Evolutionary conservation across 2,329 filamentous ascomycete species (phyloP), one percentile per base, ranked within the genome.

Genomic region (Curvularia sp.): DNA sequence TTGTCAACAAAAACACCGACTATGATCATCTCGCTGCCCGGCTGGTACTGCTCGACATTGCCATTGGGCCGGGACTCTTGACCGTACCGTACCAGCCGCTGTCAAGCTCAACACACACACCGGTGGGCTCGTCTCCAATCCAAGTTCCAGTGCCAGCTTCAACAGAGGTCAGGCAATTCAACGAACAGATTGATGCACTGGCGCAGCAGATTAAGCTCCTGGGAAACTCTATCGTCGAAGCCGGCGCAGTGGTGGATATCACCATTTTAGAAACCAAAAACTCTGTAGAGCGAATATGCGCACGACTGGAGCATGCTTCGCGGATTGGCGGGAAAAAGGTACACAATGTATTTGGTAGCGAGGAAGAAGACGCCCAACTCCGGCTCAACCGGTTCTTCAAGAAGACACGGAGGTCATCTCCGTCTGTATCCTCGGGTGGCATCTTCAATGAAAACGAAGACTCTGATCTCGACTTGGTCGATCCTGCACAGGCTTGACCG

Each of bases 221-320:
- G 12, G 82, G 82, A 53, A 80, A 80, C 18, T 84, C 83, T 39
- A 96, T 96, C 68, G 84, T 88, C 58, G 91, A 93, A 69, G 84
- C 88, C 1, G 91, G 91, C 41, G 89, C 91, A 6, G 63, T 70
- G 2, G 65, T 66, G 4, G 74, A 76, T 55, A 56, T 75, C 44
- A 87, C 87, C 22, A 87, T 90, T 67, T 82, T 95, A 57, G 88
- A 96, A 70, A 87, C 90, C 12, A 97, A 96, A 77, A 87, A 88
- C 53, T 83, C 84, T 10, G 82, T 96, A 39, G 90, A 96, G 68
- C 84, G 88, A 57, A 79, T 97, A n/a, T 84, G 88, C 58, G 87
- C 90, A 68, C 86, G 93, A 55, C 81, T 97, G 13, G 78, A 87
- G 47, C 88, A 89, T 72, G 84, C 86, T 2, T 88, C 94, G 48